Conservation (phyloP, 768 basidiomycete genomes). For the Pleurotus pulmonarius region DNA sequence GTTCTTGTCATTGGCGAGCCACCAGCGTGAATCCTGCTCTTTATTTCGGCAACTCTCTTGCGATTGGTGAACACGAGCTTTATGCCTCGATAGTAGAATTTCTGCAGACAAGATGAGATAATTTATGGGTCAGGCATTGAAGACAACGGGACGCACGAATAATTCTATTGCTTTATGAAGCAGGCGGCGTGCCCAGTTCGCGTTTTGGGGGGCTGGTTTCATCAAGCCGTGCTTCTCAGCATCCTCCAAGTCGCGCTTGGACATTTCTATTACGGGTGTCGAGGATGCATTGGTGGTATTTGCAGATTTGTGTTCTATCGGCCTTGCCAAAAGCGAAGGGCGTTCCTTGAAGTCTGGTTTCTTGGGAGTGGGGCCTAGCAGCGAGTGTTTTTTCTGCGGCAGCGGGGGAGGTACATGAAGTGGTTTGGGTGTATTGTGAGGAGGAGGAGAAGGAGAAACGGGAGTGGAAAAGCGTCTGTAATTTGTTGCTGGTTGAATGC, state of each 20-base stretch:
- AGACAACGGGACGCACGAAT: conserved; percentile 25
- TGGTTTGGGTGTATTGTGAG: conserved; percentile 18
- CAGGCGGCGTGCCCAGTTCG: conserved; percentile 50
- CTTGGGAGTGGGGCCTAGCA: conserved; percentile 62
- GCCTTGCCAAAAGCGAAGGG: too few species aligned
- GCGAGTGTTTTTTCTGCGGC: conserved; percentile 41
- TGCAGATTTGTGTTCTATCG: too few species aligned
- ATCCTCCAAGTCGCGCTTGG: conserved; percentile 59
- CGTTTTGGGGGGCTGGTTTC: conserved; percentile 57
- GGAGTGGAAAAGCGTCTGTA: too few species aligned
- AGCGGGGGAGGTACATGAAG: conserved; percentile 13
- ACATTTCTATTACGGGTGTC: conserved; percentile 32
- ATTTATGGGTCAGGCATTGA: background rate
- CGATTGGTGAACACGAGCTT: conserved; percentile 68
- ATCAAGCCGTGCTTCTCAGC: conserved; percentile 70
- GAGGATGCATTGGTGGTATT: conserved; percentile 9
- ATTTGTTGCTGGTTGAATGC: too few species aligned
- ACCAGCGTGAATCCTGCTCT: conserved; percentile 50
- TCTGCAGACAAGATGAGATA: conserved; percentile 32
- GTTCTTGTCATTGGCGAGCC: conserved; percentile 61
- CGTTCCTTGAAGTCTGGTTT: too few species aligned
- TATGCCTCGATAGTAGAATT: conserved; percentile 82
- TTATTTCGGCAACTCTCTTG: conserved; percentile 49
- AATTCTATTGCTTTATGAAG: conserved; percentile 47
- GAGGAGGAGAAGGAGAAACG: background rate